phyloP scores from a whole-genome alignment of 257 asterid species.

The Solanum bulbocastanum region DNA sequence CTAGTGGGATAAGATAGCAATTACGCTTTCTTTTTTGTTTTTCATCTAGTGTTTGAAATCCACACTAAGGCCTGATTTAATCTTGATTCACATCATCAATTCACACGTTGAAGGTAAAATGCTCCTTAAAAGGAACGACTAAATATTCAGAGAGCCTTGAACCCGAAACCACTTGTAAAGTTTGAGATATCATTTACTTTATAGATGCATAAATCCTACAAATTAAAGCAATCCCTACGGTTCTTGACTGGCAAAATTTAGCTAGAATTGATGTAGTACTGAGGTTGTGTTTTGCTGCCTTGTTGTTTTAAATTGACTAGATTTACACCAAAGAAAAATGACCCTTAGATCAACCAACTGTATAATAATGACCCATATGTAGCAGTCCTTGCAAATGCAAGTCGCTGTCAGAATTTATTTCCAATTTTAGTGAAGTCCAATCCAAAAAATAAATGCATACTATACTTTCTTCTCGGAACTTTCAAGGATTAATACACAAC shows the following conservation, averaged over 20 bases:
- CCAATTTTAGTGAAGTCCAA: not conserved
- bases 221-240: not conserved
- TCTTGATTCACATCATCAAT: too few species aligned
- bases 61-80: too few species aligned
- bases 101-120: not conserved
- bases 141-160: not conserved
- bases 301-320: not conserved
- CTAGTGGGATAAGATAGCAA: not conserved
- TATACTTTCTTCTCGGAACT: not conserved
- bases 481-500: not conserved
- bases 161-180: not conserved
- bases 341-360: not conserved
- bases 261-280: not conserved
- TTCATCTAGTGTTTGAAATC: fast-evolving
- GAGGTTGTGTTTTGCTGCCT: not conserved
- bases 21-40: too few species aligned
- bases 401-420: not conserved
- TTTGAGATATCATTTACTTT: not conserved
- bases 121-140: not conserved
- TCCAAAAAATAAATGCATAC: not conserved
- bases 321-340: not conserved
- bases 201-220: not conserved
- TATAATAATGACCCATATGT: not conserved
- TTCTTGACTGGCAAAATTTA: not conserved
- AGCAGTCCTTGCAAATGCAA: not conserved